These are phyloP conservation scores for Botrytis porri DNA, from an alignment of 2,329 filamentous ascomycete genomes.

Conservation along the genomic window DNA sequence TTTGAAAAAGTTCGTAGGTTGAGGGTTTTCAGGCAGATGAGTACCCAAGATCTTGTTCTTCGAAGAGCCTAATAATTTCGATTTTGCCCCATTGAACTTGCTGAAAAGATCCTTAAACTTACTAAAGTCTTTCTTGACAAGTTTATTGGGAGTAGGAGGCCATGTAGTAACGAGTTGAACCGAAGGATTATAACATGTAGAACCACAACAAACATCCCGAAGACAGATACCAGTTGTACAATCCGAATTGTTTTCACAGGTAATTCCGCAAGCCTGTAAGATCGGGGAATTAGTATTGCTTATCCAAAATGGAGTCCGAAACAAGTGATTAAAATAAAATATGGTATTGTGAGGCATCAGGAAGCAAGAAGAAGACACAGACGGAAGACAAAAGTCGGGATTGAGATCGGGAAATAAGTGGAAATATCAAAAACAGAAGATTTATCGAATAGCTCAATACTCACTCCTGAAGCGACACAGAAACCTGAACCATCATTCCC, in stretches of 20 bases:
- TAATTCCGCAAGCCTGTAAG: not conserved
- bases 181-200: not conserved
- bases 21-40: not conserved
- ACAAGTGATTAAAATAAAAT: not conserved
- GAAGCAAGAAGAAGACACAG: not conserved
- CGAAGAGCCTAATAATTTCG: not conserved
- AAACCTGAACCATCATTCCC: conserved; percentile 3
- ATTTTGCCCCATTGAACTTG: not conserved
- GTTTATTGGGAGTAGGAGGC: not conserved
- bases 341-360: not conserved
- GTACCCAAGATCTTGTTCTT: conserved; percentile 4
- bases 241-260: not conserved
- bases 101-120: not conserved
- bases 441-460: not conserved
- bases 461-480: conserved; percentile 2
- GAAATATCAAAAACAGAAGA: not conserved
- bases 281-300: not conserved
- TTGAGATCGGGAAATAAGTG: not conserved
- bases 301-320: not conserved
- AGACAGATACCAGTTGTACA: conserved; percentile 15
- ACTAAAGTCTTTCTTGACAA: not conserved
- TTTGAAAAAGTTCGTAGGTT: not conserved
- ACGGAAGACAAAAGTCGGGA: not conserved
- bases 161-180: not conserved
- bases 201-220: conserved; percentile 2